Evolutionary conservation across 176 grass and related monocot genomes (phyloP), one percentile per base, ranked within the genome.

Genomic region (Rhynchospora pubera): DNA sequence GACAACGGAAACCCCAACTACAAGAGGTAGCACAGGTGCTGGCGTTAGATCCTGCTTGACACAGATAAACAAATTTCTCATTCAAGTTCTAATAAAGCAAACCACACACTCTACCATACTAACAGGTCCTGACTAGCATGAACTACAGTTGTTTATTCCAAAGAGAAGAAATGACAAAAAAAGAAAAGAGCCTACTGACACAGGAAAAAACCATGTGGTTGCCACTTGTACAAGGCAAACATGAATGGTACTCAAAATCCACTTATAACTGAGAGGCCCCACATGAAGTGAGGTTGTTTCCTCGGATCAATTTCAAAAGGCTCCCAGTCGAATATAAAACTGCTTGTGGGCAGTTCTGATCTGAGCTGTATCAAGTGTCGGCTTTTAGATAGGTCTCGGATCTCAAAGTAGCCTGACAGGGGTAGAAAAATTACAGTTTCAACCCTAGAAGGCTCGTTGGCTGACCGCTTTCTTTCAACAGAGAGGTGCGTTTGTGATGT

Each of bases 401-500:
- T 87, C 88, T 99, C 78, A 21, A 99, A 93, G 86, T 90, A 93
- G 91, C 87, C 85, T 1, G 92, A 99, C n/a, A 95, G 90, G 18
- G 91, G 93, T 69, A 95, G 63, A 45, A 91, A 88, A 84, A 95
- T 66, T 70, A 90, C 85, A 45, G 91, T 82, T 83, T 89, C 91
- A 84, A 99, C 83, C 87, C 84, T 91, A 65, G 93, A 93, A 63
- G 96, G 89, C 19, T 95, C 89, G 5, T 34, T 84, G 56, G 84
- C 85, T 39, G 86, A 93, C 84, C 96, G 89, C 60, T n/a, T n/a
- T n/a, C 95, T 88, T 84, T 95, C 96, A 79, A 99, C 85, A 88
- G 93, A 95, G 24, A 99, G 86, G 79, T 93, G 87, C 21, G n/a
- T n/a, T n/a, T n/a, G n/a, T n/a, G n/a, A n/a, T n/a, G n/a, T n/a